Percentiles rank a stretch among this genome's conserved stretches.
phyloP scores from a whole-genome alignment of 129 eudicot species.

The Artemisia argyi region DNA sequence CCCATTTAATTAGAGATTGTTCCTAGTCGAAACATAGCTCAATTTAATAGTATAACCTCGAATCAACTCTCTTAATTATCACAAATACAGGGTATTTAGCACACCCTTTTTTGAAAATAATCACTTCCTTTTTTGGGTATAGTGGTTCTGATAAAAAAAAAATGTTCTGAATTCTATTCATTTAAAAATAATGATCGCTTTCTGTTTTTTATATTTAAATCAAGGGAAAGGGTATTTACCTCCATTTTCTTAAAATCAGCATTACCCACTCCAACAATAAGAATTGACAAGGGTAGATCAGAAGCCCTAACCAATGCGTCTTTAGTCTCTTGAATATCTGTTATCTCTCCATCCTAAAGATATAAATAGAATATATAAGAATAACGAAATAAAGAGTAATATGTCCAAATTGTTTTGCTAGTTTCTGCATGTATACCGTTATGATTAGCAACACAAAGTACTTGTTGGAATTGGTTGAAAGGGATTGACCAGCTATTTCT shows the following conservation, averaged over 20 bases:
- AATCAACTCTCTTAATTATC: too few species aligned
- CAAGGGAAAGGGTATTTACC: slow-evolving; percentile 35
- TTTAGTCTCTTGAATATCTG: slow-evolving; percentile 88
- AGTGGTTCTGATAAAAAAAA: too few species aligned
- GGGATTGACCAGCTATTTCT: slow-evolving; percentile 77
- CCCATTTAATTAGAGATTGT: too few species aligned
- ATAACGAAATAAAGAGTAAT: background rate
- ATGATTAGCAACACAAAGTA: slow-evolving; percentile 80
- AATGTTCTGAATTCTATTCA: too few species aligned
- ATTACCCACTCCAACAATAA: slow-evolving; percentile 88
- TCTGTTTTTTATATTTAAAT: background rate
- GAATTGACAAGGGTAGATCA: slow-evolving; percentile 86
- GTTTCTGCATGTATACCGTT: slow-evolving; percentile 51
- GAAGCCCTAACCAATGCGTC: slow-evolving; percentile 86
- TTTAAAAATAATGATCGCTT: too few species aligned
- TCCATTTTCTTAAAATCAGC: slow-evolving; percentile 93
- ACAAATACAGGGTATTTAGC: too few species aligned
- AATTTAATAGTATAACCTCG: too few species aligned
- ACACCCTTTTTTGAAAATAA: too few species aligned
- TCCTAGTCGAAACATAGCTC: too few species aligned
- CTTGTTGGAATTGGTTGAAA: slow-evolving; percentile 52
- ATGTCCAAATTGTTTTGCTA: background rate
- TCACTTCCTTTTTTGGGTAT: too few species aligned
- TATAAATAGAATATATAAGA: background rate
- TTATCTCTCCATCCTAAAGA: slow-evolving; percentile 84